Evolutionary conservation across 148 eudicot genomes (phyloP).

Genomic region (Amaranthus cruentus): DNA sequence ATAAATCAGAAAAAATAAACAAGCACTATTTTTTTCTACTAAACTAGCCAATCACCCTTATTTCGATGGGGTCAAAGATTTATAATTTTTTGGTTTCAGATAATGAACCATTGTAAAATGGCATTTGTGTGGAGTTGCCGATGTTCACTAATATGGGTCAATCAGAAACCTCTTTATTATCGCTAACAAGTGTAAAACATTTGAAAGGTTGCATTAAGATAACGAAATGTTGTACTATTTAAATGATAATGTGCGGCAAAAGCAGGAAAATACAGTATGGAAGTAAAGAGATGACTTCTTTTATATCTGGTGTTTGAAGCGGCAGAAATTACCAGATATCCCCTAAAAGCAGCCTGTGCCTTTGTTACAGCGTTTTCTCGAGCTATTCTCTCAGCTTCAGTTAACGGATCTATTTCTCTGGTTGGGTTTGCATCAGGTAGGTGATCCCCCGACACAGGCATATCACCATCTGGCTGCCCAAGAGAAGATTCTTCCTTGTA

Average conservation of each 20-base stretch:
- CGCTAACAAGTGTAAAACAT: no score
- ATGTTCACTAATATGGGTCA: no score
- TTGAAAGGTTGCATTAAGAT: no score
- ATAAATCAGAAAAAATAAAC: slow-evolving; percentile 18
- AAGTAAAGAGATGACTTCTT: neutral
- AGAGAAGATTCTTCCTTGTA: slow-evolving; percentile 30
- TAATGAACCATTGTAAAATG: no score
- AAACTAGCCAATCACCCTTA: no score
- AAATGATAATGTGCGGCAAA: neutral
- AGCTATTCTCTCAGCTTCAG: slow-evolving; percentile 33
- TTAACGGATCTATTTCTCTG: slow-evolving; percentile 16
- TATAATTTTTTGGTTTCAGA: no score
- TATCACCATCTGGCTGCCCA: slow-evolving; percentile 23
- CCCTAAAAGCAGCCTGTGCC: slow-evolving; percentile 55
- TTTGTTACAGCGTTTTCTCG: slow-evolving; percentile 48
- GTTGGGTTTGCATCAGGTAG: slow-evolving; percentile 21
- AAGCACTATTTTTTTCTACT: neutral
- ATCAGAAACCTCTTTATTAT: no score
- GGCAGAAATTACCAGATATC: slow-evolving; percentile 44
- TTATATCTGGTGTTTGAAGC: neutral
- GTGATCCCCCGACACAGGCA: slow-evolving; percentile 19
- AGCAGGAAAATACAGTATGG: neutral
- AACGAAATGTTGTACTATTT: neutral
- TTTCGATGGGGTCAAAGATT: no score
- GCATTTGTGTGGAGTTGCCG: no score